Evolutionary conservation across 2,329 filamentous ascomycete species (phyloP), one percentile per base, ranked within the genome.

Genomic region (Neofusicoccum cordaticola): DNA sequence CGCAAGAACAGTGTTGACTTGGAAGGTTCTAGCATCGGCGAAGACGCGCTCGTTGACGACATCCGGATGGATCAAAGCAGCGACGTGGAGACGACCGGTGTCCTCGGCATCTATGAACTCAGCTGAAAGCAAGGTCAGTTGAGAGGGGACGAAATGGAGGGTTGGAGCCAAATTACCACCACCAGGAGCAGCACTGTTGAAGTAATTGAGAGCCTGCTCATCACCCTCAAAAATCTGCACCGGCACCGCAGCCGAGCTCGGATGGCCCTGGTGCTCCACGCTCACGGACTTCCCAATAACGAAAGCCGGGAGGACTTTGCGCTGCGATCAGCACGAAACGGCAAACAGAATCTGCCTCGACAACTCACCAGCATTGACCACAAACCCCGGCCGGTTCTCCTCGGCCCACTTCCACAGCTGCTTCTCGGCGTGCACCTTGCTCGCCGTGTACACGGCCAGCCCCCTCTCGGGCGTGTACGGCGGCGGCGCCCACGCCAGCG

Each of bases 371-470:
- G 77, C 71, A 60, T 83, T 82, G 22, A 81, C 74, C 3, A 76
- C 74, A 66, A 84, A 84, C 0, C 63, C 39, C 0, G 81, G 79
- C 11, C 80, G 78, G 11, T 79, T 75, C 47, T 81, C 76, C 47
- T 77, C 69, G 17, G 81, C 69, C 68, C 79, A 84, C 44, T 79
- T 78, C 80, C 81, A 83, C 12, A 81, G 69, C 4, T 76, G 77
- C 34, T 78, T 77, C 69, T 85, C 83, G 0, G 74, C 77, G 65
- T 80, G 75, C 0, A 75, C 78, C 67, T 85, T 85, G 58, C 77
- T 77, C 0, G 81, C 82, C 0, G 75, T 72, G 64, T 85, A 84
- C 1, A 81, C 71, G 9, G 69, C 68, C 56, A 70, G 71, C 13
- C 61, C 66, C 27, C 71, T 62, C 4, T 35, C 11, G 8, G 12